Percentiles rank a stretch among this genome's conserved stretches.
Conservation (phyloP, 305 asterid genomes). For the Petunia hybrid region DNA sequence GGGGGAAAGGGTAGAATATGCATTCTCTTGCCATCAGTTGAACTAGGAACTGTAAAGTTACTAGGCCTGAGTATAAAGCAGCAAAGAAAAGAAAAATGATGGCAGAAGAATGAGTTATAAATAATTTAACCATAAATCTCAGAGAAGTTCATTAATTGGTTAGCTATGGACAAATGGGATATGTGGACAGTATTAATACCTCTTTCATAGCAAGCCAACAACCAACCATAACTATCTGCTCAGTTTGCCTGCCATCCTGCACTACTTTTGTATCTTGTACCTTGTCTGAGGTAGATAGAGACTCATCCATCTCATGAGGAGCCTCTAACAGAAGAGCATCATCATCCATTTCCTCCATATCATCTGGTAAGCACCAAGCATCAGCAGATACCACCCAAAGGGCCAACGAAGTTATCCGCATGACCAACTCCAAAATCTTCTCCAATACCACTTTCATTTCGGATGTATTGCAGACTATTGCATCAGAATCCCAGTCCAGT, state of each 20-base stretch:
- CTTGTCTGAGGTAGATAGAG: constrained; percentile 48
- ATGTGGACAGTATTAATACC: constrained; percentile 50
- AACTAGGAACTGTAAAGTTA: not conserved
- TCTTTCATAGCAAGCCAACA: constrained; percentile 99
- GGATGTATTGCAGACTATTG: constrained; percentile 47
- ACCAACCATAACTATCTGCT: constrained; percentile 96
- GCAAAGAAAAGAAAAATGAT: constrained; percentile 11
- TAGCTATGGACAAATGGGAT: constrained; percentile 24
- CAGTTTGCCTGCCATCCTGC: constrained; percentile 62
- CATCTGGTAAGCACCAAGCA: constrained; percentile 88
- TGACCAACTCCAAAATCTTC: constrained; percentile 85
- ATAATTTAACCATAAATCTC: not conserved
- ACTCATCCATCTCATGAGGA: constrained; percentile 51
- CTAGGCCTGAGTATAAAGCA: constrained; percentile 9
- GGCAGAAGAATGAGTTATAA: not conserved
- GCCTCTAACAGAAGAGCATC: constrained; percentile 56
- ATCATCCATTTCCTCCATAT: constrained; percentile 80
- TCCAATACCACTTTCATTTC: constrained; percentile 68
- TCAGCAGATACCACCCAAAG: constrained; percentile 97
- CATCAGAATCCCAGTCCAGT: constrained; percentile 79
- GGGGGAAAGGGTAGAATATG: constrained; percentile 26
- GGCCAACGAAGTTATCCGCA: constrained; percentile 90
- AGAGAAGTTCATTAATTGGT: constrained; percentile 1
- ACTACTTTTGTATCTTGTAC: constrained; percentile 42
- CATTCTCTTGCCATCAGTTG: not conserved